A percentile compares a stretch with the other conserved stretches of the same genome.
phyloP scores from a whole-genome alignment of 73 alveolate genomes.

The Loxodes magnus region DNA sequence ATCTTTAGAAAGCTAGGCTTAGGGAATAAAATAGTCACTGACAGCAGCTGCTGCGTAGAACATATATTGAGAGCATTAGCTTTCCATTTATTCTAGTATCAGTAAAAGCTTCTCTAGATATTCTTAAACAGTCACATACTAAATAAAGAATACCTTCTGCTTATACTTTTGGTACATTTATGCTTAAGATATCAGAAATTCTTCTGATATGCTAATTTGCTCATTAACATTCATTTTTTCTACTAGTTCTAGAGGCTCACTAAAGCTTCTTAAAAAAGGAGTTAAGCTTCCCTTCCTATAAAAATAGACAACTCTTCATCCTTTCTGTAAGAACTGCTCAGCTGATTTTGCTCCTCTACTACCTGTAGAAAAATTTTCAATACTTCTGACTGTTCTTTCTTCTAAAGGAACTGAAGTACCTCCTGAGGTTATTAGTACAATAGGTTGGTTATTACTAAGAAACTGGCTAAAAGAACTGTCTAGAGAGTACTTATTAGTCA shows the following conservation, averaged over 20 bases:
- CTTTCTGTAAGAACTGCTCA: constrained; percentile 24
- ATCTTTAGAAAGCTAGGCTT: constrained; percentile 24
- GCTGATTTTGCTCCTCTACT: constrained; percentile 69
- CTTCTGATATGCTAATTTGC: not conserved
- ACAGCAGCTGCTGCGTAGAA: constrained; percentile 58
- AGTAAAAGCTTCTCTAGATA: constrained; percentile 14
- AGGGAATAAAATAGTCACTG: constrained; percentile 47
- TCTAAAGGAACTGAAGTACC: constrained; percentile 85
- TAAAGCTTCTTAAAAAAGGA: constrained; percentile 1
- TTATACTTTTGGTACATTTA: not conserved
- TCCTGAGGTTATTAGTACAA: constrained; percentile 73
- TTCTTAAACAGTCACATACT: constrained; percentile 16
- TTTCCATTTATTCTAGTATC: not conserved
- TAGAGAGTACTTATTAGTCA: no score
- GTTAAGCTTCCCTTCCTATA: not conserved
- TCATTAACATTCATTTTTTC: not conserved
- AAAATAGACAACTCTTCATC: not conserved
- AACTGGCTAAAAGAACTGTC: no score
- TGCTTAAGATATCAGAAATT: not conserved
- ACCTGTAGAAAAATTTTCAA: constrained; percentile 83
- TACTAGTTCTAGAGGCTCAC: not conserved
- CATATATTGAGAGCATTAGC: not conserved
- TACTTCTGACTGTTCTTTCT: constrained; percentile 65
- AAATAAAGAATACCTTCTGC: constrained; percentile 5
- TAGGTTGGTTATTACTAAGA: no score